Conservation (phyloP, 2,329 filamentous ascomycete species). For the Pseudodiploospora longispora region DNA sequence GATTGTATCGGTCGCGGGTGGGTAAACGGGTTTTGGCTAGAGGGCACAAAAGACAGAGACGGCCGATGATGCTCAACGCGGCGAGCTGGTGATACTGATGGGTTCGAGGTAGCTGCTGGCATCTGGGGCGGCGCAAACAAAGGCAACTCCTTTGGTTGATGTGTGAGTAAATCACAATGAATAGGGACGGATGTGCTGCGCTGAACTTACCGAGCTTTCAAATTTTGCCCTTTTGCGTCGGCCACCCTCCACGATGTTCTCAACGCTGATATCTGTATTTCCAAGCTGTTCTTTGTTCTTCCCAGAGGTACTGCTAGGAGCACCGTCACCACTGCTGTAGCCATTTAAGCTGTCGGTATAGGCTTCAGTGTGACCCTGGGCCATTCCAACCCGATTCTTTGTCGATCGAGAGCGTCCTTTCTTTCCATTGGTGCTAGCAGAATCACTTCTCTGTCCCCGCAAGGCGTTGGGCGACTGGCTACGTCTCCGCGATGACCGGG, state of each 20-base stretch:
- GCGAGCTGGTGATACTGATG: slow-evolving; percentile 89
- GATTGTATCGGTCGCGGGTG: slow-evolving; percentile 74
- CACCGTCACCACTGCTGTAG: slow-evolving; percentile 83
- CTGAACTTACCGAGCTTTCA: slow-evolving; percentile 82
- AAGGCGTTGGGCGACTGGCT: slow-evolving; percentile 67
- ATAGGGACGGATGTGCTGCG: slow-evolving; percentile 1
- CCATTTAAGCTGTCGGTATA: slow-evolving; percentile 59
- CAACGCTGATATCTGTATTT: slow-evolving; percentile 93
- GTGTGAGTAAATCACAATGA: slow-evolving; percentile 23
- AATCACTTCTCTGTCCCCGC: slow-evolving; percentile 68
- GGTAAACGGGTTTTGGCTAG: slow-evolving; percentile 70
- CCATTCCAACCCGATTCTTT: slow-evolving; percentile 53
- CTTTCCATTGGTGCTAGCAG: slow-evolving; percentile 53
- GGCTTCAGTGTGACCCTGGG: slow-evolving; percentile 46
- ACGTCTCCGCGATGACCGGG: slow-evolving; percentile 64
- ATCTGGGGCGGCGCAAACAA: slow-evolving; percentile 92
- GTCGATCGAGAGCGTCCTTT: slow-evolving; percentile 61
- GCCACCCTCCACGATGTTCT: slow-evolving; percentile 96
- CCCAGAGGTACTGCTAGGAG: slow-evolving; percentile 62
- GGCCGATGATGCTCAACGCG: slow-evolving; percentile 65
- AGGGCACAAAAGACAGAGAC: slow-evolving; percentile 66
- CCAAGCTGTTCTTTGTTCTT: slow-evolving; percentile 79
- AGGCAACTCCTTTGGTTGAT: slow-evolving; percentile 68
- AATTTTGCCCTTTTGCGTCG: slow-evolving; percentile 90
- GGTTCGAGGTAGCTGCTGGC: slow-evolving; percentile 88